Evolutionary conservation across 805 yeast genomes (phyloP), one percentile per base, ranked within the genome.

Genomic region (Kluyveromyces nonfermentans): DNA sequence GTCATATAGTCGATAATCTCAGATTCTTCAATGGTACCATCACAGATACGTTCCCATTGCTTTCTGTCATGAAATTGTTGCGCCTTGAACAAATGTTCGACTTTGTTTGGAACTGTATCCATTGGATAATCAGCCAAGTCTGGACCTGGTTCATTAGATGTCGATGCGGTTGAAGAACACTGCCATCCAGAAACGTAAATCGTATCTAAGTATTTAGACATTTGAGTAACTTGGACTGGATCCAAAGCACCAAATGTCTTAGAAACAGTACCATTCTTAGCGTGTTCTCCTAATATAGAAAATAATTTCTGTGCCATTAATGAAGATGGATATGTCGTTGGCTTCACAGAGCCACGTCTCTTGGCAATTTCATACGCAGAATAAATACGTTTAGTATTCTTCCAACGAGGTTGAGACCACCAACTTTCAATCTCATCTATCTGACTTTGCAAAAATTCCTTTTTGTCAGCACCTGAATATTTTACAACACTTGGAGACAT

Each of bases 31-130:
- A 93, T 64, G 47, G 78, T 50, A 35, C 74, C 68, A 16, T 73
- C 63, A 44, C 65, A 56, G 52, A 81, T 72, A 57, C 96, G 78
- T 61, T 87, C 90, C 58, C 86, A 78, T 74, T 90, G 98, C 68
- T 88, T 90, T 69, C 96, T 78, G 75, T 90, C 97, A 65, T 90
- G 98, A 79, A 90, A 90, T 50, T 85, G 73, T 71, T 90, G 97
- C 38, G 97, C 97, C 63, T 86, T 88, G 78, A 90, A 90, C 62
- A 90, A 74, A 65, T 90, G 97, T 68, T 90, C 95, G 54, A 88
- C 96, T 75, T 90, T 90, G 75, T 89, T 89, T 61, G 98, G 98
- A 50, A 90, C 98, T 25, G 98, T 90, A 68, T 90, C 97, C 85
- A 84, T 84, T 47, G 98, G 98, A 68, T 90, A 90, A 69, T 90